Evolutionary conservation across 352 stramenopile genomes (phyloP).

Genomic region (Globisporangium parvum): DNA sequence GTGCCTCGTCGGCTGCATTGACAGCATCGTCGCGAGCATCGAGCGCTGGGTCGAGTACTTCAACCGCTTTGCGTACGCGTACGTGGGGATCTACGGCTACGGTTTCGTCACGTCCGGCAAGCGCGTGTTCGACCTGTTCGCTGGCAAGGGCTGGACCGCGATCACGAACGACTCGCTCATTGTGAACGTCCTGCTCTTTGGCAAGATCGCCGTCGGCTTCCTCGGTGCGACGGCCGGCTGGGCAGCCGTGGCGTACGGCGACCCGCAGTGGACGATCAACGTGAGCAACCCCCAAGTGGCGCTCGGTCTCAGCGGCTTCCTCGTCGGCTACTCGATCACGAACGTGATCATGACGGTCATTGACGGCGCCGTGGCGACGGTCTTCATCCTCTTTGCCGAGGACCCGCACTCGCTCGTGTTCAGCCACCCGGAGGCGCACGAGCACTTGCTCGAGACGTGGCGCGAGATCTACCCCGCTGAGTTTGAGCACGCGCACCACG

Average conservation of each 20-base stretch:
- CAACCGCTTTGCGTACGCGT: constrained; percentile 71
- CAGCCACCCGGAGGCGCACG: constrained; percentile 32
- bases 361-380: constrained; percentile 37
- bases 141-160: constrained; percentile 44
- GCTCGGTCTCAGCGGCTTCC: constrained; percentile 42
- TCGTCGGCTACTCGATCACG: constrained; percentile 41
- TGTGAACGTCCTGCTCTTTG: constrained; percentile 46
- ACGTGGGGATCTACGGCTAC: constrained; percentile 70
- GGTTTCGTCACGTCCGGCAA: constrained; percentile 44
- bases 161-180: constrained; percentile 74
- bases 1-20: constrained; percentile 37
- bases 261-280: constrained; percentile 36
- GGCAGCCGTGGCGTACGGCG: constrained; percentile 27
- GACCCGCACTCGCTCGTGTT: constrained; percentile 32
- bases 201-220: constrained; percentile 54
- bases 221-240: constrained; percentile 38
- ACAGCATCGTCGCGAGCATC: constrained; percentile 54
- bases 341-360: constrained; percentile 52
- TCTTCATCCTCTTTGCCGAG: constrained; percentile 52
- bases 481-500: constrained; percentile 8
- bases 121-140: constrained; percentile 49
- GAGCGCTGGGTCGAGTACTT: constrained; percentile 68
- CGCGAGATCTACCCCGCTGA: constrained; percentile 48
- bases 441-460: constrained; percentile 34
- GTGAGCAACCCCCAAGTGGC: constrained; percentile 34